phyloP scores from a whole-genome alignment of 2,329 filamentous ascomycete species.

The Fusarium continuum region DNA sequence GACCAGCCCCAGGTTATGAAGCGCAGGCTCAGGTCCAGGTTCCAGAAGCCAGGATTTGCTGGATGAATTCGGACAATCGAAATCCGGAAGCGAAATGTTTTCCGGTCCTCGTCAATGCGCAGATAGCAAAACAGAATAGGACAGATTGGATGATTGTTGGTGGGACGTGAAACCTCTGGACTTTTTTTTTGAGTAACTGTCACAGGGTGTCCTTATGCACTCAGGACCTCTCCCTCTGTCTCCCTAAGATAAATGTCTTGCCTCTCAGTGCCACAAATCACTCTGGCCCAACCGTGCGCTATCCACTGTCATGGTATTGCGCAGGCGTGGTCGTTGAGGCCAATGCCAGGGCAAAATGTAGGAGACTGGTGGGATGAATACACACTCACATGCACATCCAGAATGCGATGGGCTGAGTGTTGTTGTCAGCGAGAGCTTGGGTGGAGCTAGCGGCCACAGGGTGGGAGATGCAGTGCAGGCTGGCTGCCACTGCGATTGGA shows the following conservation, averaged over 20 bases:
- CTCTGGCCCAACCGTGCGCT: conserved; percentile 24
- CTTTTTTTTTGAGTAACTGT: conserved; percentile 12
- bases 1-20: conserved; percentile 27
- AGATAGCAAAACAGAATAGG: conserved; percentile 19
- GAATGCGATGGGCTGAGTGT: conserved; percentile 31
- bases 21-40: conserved; percentile 23
- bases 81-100: conserved; percentile 20
- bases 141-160: conserved; percentile 31
- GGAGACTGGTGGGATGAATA: conserved; percentile 25
- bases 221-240: conserved; percentile 17
- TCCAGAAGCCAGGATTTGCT: conserved; percentile 26
- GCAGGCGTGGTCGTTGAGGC: conserved; percentile 3
- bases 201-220: conserved; percentile 29
- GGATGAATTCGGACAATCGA: conserved; percentile 15
- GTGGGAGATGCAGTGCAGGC: conserved; percentile 15
- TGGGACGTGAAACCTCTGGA: conserved; percentile 14
- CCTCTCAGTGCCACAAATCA: conserved; percentile 34
- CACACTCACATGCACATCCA: conserved; percentile 27
- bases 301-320: conserved; percentile 32
- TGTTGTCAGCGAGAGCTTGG: conserved; percentile 28
- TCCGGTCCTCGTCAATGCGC: neutral
- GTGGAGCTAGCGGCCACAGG: conserved; percentile 33
- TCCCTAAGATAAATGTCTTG: conserved; percentile 33
- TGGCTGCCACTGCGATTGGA: conserved; percentile 38
- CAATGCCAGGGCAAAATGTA: conserved; percentile 12